Base-by-base conservation (phyloP, 768 basidiomycete species). In the Terana coerulea region DNA sequence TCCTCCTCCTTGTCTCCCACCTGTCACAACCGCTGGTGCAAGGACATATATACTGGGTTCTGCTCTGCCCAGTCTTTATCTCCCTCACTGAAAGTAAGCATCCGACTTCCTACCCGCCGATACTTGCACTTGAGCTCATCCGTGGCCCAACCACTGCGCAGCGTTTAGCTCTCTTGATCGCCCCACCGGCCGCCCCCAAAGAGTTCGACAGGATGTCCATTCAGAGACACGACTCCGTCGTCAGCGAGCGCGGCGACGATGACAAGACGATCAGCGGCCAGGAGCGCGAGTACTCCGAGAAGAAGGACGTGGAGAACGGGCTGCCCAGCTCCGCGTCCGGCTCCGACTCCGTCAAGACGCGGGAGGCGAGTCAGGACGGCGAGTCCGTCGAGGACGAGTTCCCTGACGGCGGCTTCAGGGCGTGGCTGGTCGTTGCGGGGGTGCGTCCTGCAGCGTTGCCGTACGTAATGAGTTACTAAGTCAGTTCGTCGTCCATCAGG, bases 391-490 rank as follows among this genome's bases (percentile, higher is more conserved):
- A 42, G 19, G 49, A 61, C 22, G 64, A 68, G 15, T 68, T 59
- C 49, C 76, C 74, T 5, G 75, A 77, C 52, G 75, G 75, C 28
- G 75, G 75, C 2, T 51, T 72, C 28, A 61, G 65, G 42, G 75
- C 75, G 3, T 77, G 75, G 75, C 52, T 72, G 15, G 65, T 73
- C 21, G 70, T 75, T 8, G 37, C 63, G 19, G 74, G 75, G 14
- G 74, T 76, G 53, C 48, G 70, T 51, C n/a, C 17, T 52, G 25
- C 11, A 37, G 39, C 11, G 19, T 7, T 14, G 22, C 24, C 40
- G 2, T 19, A 40, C 49, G 56, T 19, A 19, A 37, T 49, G 22
- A 9, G 24, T 40, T 24, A 45, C 3, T n/a, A n/a, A n/a, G n/a
- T n/a, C n/a, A n/a, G n/a, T n/a, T n/a, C n/a, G n/a, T 51, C 40